Conservation (phyloP, 129 eudicot genomes). For the Daucus carota region DH1_v3.0 NC_030384.2:37869501-37870000, state of each 20-base stretch:
- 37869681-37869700: background rate
- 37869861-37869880: background rate
- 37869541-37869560: background rate
- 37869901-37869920: background rate
- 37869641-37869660: background rate
- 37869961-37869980: background rate
- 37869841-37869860: background rate
- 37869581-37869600: background rate
- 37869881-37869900: background rate
- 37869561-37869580: background rate
- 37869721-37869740: background rate
- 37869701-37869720: background rate
- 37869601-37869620: background rate
- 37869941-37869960: background rate
- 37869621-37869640: background rate
- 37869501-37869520: background rate
- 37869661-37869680: slow-evolving; percentile 3
- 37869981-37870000: background rate
- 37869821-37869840: background rate
- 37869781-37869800: background rate
- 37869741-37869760: background rate
- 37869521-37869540: background rate
- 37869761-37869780: background rate
- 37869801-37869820: background rate
- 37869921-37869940: background rate